phyloP scores from a whole-genome alignment of 2,329 filamentous ascomycete species.

The Aspergillus fumigatiaffinis region DNA sequence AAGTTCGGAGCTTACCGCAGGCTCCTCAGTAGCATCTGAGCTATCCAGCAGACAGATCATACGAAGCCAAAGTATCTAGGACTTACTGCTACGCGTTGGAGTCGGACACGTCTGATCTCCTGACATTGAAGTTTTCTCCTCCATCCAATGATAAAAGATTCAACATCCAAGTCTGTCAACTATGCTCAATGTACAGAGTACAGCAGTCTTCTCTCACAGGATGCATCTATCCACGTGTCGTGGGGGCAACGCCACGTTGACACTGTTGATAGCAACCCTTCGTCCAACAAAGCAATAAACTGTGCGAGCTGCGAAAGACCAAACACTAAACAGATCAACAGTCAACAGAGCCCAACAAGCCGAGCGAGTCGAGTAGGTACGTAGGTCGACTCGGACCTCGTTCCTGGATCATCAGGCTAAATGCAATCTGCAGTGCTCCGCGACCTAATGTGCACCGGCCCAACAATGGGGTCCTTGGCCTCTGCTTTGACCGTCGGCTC shows the following conservation, averaged over 20 bases:
- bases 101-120: background rate
- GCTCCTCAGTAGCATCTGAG: background rate
- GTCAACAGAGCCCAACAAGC: background rate
- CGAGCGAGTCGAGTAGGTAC: background rate
- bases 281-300: background rate
- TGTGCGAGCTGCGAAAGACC: background rate
- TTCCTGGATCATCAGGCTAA: background rate
- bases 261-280: background rate
- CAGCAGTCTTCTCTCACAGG: background rate
- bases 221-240: background rate
- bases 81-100: background rate
- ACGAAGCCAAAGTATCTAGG: background rate
- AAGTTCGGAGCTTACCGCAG: too few relatives aligned
- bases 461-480: background rate
- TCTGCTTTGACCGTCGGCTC: background rate
- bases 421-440: background rate
- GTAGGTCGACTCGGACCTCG: background rate
- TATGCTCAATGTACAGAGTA: background rate
- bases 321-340: background rate
- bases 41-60: background rate
- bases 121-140: background rate
- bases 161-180: too few relatives aligned
- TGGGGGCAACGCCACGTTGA: background rate
- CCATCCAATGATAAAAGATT: background rate
- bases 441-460: background rate